Percentiles rank a stretch among this genome's conserved stretches.
These are phyloP conservation scores for Penicillium sp. DNA, from an alignment of 2,329 filamentous ascomycete genomes.

Conservation along the genomic window DNA sequence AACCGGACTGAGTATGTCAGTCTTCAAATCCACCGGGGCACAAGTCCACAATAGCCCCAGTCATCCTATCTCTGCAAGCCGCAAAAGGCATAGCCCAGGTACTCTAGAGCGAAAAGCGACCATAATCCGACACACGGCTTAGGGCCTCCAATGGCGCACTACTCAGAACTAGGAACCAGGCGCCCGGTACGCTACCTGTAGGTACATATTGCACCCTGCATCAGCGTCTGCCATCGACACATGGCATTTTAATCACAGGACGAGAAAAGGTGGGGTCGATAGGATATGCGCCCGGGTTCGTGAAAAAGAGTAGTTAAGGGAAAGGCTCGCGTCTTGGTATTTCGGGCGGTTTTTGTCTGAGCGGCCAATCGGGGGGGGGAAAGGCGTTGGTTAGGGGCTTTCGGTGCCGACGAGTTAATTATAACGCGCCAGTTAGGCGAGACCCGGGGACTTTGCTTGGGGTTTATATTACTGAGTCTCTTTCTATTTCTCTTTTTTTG, in stretches of 20 bases:
- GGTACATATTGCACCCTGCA: background rate
- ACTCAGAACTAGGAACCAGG: background rate
- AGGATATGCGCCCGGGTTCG: constrained; percentile 7
- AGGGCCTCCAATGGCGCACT: background rate
- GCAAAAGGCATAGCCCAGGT: background rate
- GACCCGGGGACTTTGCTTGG: background rate
- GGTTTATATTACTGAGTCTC: background rate
- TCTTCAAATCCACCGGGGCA: background rate
- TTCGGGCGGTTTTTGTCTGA: background rate
- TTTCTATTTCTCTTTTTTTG: background rate
- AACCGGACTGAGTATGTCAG: background rate
- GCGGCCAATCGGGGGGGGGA: constrained; percentile 9
- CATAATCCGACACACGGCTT: background rate
- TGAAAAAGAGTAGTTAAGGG: constrained; percentile 20
- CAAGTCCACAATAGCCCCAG: constrained; percentile 1
- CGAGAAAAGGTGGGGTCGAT: background rate
- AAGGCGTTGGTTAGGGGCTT: background rate
- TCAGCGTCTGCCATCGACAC: background rate
- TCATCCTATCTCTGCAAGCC: background rate
- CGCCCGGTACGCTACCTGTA: background rate
- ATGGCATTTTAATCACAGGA: background rate
- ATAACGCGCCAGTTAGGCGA: constrained; percentile 9
- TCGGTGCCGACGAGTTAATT: background rate
- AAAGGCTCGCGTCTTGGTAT: constrained; percentile 27
- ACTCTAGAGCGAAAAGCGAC: background rate